Evolutionary conservation across 148 eudicot species (phyloP).

Genomic region (Dysphania ambrosioides): DNA sequence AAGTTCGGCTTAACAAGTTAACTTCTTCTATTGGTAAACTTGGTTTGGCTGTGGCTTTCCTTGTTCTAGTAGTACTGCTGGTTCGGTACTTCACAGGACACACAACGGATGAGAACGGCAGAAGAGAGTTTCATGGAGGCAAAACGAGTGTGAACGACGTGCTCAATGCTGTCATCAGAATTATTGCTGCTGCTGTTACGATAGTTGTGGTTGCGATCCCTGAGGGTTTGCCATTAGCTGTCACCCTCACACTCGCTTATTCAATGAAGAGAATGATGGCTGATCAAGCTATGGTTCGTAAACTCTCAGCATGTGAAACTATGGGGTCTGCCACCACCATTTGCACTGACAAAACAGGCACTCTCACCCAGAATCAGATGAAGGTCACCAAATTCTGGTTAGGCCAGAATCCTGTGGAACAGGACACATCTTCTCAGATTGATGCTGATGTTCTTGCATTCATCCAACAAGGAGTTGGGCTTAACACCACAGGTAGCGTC

Average conservation of each 20-base stretch:
- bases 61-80: conserved; percentile 31
- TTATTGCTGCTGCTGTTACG: conserved; percentile 36
- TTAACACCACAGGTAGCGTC: conserved; percentile 35
- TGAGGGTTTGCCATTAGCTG: conserved; percentile 35
- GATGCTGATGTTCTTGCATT: conserved; percentile 1
- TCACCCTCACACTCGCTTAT: conserved; percentile 35
- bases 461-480: conserved; percentile 29
- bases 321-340: conserved; percentile 42
- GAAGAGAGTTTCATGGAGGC: conserved; percentile 23
- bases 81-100: conserved; percentile 37
- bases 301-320: conserved; percentile 40
- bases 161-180: conserved; percentile 24
- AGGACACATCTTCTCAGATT: neutral
- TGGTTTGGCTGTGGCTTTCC: conserved; percentile 29
- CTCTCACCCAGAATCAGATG: conserved; percentile 34
- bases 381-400: conserved; percentile 34
- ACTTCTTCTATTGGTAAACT: conserved; percentile 35
- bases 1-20: conserved; percentile 31
- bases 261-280: conserved; percentile 41
- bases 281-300: conserved; percentile 36
- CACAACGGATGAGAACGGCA: conserved; percentile 29
- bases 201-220: conserved; percentile 40
- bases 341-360: conserved; percentile 40
- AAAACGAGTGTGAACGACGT: conserved; percentile 24
- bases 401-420: conserved; percentile 12